phyloP scores from a whole-genome alignment of 1,284 basidiomycete genomes.

The Naganishia sp. region DNA sequence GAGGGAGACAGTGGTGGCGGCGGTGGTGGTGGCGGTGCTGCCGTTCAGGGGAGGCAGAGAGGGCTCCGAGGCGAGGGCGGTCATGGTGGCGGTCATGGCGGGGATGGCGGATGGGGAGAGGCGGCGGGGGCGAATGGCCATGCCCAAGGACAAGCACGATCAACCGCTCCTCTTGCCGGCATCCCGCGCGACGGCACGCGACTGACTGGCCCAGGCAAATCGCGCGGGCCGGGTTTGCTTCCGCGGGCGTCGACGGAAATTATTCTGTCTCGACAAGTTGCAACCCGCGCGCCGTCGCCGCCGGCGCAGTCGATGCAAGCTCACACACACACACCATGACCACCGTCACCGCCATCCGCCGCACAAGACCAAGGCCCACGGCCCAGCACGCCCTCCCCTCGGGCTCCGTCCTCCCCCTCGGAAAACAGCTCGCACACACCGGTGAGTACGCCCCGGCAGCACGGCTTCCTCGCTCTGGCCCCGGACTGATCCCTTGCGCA shows the following conservation, averaged over 20 bases:
- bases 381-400: constrained; percentile 16
- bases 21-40: not conserved
- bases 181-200: constrained; percentile 11
- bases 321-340: constrained; percentile 8
- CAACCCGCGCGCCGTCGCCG: no score
- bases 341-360: constrained; percentile 7
- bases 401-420: constrained; percentile 61
- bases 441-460: constrained; percentile 41
- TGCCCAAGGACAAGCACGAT: not conserved
- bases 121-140: not conserved
- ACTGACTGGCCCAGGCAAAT: not conserved
- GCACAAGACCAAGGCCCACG: constrained; percentile 28
- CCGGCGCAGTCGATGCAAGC: no score
- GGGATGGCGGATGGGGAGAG: not conserved
- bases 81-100: constrained; percentile 15
- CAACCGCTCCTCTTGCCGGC: not conserved
- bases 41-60: constrained; percentile 12
- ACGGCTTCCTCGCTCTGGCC: constrained; percentile 22
- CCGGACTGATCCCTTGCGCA: constrained; percentile 43
- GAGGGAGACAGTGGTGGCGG: constrained; percentile 39
- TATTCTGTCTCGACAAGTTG: no score
- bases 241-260: no score
- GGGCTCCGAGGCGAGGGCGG: constrained; percentile 19
- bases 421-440: constrained; percentile 85
- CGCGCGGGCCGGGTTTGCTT: no score